These are phyloP conservation scores for Rhynchospora tenuis DNA, from an alignment of 176 grass and related monocot genomes.

Conservation along the genomic window DNA sequence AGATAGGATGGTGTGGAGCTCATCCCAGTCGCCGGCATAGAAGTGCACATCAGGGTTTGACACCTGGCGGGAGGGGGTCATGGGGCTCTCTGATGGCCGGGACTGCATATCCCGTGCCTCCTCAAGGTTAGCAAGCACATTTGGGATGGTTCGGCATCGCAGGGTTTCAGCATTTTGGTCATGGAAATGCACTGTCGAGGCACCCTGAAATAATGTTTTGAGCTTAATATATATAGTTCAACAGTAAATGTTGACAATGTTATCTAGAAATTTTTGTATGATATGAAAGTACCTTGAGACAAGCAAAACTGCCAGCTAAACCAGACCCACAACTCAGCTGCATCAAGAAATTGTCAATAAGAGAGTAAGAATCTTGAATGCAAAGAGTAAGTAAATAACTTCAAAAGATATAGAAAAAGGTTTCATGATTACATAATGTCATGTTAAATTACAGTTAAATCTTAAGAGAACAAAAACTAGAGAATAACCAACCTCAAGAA, in stretches of 20 bases:
- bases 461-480: background rate
- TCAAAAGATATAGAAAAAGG: background rate
- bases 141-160: constrained; percentile 81
- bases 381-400: constrained; percentile 16
- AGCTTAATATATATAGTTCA: background rate
- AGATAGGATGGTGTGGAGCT: constrained; percentile 74
- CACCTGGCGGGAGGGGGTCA: constrained; percentile 77
- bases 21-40: constrained; percentile 81
- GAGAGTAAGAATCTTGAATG: constrained; percentile 9
- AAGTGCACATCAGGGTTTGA: constrained; percentile 69
- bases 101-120: constrained; percentile 61
- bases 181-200: constrained; percentile 86
- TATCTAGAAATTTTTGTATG: background rate
- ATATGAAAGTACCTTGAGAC: constrained; percentile 66
- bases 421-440: background rate
- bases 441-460: background rate
- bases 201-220: constrained; percentile 40
- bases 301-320: constrained; percentile 79
- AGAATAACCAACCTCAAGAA: constrained; percentile 67
- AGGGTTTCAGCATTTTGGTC: constrained; percentile 87
- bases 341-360: constrained; percentile 33
- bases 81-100: constrained; percentile 75
- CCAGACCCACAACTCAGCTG: constrained; percentile 85
- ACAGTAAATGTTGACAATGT: background rate
- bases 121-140: constrained; percentile 89